Evolutionary conservation across 225 moss, liverwort and hornwort species (phyloP), one percentile per base, ranked within the genome.

Genomic region (Pseudisothecium myosuroides): DNA sequence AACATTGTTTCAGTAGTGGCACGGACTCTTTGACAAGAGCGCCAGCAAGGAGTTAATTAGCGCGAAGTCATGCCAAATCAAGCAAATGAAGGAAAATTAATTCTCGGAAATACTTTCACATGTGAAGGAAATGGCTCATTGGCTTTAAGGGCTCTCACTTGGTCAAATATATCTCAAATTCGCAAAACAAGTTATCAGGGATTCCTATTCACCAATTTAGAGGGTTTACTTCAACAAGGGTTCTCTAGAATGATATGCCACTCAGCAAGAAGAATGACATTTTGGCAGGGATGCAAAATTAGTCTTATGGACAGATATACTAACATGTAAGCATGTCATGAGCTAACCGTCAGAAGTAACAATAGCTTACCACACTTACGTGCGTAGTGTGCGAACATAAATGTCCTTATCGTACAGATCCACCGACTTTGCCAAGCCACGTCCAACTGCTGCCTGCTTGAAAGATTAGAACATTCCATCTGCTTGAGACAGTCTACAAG

Each of bases 311-410:
- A 65, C 20, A 83, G n/a, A 80, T 59, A 64, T 37, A 69, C 52
- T 76, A 67, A 47, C 80, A 71, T 83, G n/a, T 55, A 69, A 85
- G 64, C 58, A 81, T 75, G 80, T 73, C 56, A 72, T 59, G 82
- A 67, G 34, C 50, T 29, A 82, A 80, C 84, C 89, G 87, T 82
- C 71, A 86, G 26, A 87, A 84, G 84, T 84, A 73, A 78, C 90
- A 92, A 85, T 49, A 92, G 95, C 96, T 95, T 97, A 96, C 94
- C 96, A 94, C 92, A 95, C 97, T 96, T 97, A 97, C 96, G 96
- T 95, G 95, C 90, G 95, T 89, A 97, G 82, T 74, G 93, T 94
- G 80, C 95, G 97, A 76, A 96, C 82, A 93, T 93, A 92, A 54
- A 97, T 93, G 79, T 97, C 96, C 87, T 94, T 94, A 89, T 96